Evolutionary conservation across 2,329 filamentous ascomycete genomes (phyloP), one percentile per base, ranked within the genome.

Genomic region (Colletotrichum melonis): DNA sequence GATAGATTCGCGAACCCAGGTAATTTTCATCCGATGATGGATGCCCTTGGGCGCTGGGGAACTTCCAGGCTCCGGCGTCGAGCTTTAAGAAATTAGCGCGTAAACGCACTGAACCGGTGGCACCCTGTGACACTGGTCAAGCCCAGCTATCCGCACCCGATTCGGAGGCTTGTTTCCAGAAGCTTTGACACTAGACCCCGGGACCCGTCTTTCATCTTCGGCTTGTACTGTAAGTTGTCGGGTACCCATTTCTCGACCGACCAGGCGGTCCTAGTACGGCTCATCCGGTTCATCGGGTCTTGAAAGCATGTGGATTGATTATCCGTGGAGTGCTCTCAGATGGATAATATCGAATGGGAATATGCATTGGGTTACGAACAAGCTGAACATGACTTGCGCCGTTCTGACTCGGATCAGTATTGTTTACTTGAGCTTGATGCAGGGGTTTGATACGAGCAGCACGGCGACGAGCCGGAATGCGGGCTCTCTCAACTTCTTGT

Each of bases 121-220:
- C 38, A 49, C 42, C 42, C 42, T 49, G 42, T 22, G 42, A 22
- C 32, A 60, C 38, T 4, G 1, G 24, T 24, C 38, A 19, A 62
- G 58, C 35, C 38, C 58, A 42, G 42, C 19, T 9, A 38, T 24
- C 28, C 16, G 28, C 28, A 38, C 42, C 54, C 46, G 56, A 55
- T 26, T 60, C 30, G 55, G 62, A 54, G 16, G 35, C 59, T 24
- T 24, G 63, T 46, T 52, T 60, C 69, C 69, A 12, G n/a, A 69
- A 69, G 70, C 55, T 69, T 63, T 59, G 70, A 55, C 66, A 38
- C 65, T 32, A 46, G 56, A 65, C 60, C 67, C 60, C 55, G 38
- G 70, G 54, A 64, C 54, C 65, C 66, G 38, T 69, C 59, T 28
- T 46, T 59, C 59, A 26, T 22, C 19, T 6, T 63, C 56, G 56